phyloP scores from a whole-genome alignment of 2,329 filamentous ascomycete species.

The Phyllosticta citriasiana region DNA sequence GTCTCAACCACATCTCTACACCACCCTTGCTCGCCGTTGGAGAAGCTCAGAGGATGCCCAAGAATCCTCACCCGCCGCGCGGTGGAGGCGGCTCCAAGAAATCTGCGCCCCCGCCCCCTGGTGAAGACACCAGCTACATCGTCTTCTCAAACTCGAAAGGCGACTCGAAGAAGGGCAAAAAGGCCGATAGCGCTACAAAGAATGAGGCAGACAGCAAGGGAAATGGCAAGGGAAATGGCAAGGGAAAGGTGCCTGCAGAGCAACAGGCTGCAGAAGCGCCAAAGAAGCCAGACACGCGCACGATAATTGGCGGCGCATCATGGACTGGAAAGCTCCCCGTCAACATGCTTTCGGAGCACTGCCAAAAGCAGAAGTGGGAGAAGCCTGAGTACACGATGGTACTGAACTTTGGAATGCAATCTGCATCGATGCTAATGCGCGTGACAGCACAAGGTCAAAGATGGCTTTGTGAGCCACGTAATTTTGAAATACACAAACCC shows the following conservation, averaged over 20 bases:
- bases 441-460: slow-evolving; percentile 51
- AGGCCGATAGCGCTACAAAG: slow-evolving; percentile 12
- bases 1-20: slow-evolving; percentile 4
- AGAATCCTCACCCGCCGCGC: slow-evolving; percentile 40
- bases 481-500: slow-evolving; percentile 62
- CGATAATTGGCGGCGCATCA: slow-evolving; percentile 84
- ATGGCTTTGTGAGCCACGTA: slow-evolving; percentile 71
- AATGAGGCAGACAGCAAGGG: slow-evolving; percentile 17
- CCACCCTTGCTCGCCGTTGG: not conserved
- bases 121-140: slow-evolving; percentile 39
- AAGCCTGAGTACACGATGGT: slow-evolving; percentile 85
- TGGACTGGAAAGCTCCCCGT: slow-evolving; percentile 97
- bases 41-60: slow-evolving; percentile 30
- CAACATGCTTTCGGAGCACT: slow-evolving; percentile 87
- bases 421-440: slow-evolving; percentile 9
- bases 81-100: slow-evolving; percentile 29
- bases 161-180: slow-evolving; percentile 31
- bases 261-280: slow-evolving; percentile 28
- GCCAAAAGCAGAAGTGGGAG: slow-evolving; percentile 92
- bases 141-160: slow-evolving; percentile 37
- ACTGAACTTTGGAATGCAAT: slow-evolving; percentile 16
- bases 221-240: slow-evolving; percentile 29
- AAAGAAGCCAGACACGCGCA: slow-evolving; percentile 54
- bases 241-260: slow-evolving; percentile 21
- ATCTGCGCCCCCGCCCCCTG: slow-evolving; percentile 11